Evolutionary conservation across 768 basidiomycete genomes (phyloP), one percentile per base, ranked within the genome.

Genomic region (Naganishia kalamii): DNA sequence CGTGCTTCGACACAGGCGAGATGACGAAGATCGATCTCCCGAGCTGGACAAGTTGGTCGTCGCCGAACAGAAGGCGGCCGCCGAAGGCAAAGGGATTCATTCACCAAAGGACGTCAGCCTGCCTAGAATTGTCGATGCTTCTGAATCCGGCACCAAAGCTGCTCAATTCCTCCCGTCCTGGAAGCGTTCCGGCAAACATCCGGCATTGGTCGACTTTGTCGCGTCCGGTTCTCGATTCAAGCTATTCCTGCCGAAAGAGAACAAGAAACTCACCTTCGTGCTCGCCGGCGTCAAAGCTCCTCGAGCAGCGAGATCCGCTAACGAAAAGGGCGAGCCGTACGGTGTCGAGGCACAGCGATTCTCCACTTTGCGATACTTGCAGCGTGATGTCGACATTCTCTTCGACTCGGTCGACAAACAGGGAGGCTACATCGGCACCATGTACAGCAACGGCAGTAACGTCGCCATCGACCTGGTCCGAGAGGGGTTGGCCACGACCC

Each of bases 11-110:
- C 94, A 99, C 79, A 88, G 87, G 73, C 86, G 90, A 23, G 93
- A 94, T 70, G 94, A 98, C 73, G 94, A 98, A 77, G 89, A 93
- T 71, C 85, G 93, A 50, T 93, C 93, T n/a, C 83, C 88, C 6
- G 94, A 97, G 74, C 91, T 92, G 69, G 96, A 99, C 80, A 92
- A 91, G 80, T 81, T 98, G 47, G 92, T 97, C 84, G 86, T 87
- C 30, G 96, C 92, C 8, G 94, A 99, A 77, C 91, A 93, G 80
- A 80, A 91, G 30, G 93, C 93, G 41, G 82, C 84, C 1, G 73
- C 87, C 0, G 94, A 92, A 48, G 76, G 79, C 4, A 85, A 88
- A 59, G 94, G 94, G 3, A 84, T 98, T 23, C 94, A 99, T 74
- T 92, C 91, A 15, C 88, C 88, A 23, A 97, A 97, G 79, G 94